phyloP scores from a whole-genome alignment of 2,329 filamentous ascomycete species.

The Trichophyton equinum region DNA sequence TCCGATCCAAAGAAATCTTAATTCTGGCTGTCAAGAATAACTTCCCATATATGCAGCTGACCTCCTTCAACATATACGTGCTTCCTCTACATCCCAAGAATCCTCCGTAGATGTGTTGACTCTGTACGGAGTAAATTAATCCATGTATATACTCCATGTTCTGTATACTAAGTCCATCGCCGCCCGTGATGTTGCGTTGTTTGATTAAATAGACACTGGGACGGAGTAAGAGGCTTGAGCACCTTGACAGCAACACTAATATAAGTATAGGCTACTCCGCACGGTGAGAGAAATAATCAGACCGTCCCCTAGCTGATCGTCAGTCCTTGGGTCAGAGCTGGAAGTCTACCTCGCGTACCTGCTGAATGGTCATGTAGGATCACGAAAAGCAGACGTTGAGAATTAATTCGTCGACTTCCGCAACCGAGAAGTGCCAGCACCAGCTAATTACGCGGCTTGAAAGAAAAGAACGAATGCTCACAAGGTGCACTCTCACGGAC shows the following conservation, averaged over 20 bases:
- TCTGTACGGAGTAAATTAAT: not conserved
- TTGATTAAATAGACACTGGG: not conserved
- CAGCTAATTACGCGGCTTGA: not conserved
- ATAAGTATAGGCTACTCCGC: not conserved
- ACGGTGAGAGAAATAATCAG: too few relatives aligned
- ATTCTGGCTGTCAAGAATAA: not conserved
- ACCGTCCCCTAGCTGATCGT: not conserved
- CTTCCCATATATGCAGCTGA: conserved; percentile 1
- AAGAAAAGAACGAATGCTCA: conserved; percentile 3
- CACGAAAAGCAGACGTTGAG: not conserved
- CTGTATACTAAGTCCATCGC: not conserved
- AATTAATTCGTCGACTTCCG: not conserved
- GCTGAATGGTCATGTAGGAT: not conserved
- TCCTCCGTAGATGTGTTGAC: not conserved
- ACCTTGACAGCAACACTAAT: not conserved
- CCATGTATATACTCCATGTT: not conserved
- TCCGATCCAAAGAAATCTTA: not conserved
- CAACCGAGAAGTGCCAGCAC: not conserved
- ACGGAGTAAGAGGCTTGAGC: not conserved
- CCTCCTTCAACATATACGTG: not conserved
- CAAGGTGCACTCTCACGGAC: not conserved
- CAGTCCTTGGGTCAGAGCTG: not conserved
- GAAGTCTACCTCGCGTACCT: not conserved
- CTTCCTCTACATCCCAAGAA: not conserved
- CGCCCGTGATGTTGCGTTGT: not conserved